phyloP scores from a whole-genome alignment of 148 eudicot species.

The Amaranthus hypochondriacus region DNA sequence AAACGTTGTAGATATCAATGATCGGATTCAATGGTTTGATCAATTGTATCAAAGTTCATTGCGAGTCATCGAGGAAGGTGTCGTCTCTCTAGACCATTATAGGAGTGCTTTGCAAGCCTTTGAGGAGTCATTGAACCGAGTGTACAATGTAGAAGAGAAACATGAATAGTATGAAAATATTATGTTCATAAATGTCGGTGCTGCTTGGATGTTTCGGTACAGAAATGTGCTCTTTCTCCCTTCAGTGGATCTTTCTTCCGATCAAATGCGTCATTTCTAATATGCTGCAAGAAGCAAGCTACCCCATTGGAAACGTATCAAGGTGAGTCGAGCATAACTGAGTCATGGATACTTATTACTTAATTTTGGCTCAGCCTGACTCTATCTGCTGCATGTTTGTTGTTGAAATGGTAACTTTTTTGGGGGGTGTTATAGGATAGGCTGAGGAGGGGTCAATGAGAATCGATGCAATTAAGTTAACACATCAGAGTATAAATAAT shows the following conservation, averaged over 20 bases:
- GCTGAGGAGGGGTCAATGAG: no score
- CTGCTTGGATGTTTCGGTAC: slow-evolving; percentile 10
- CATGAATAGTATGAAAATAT: slow-evolving; percentile 19
- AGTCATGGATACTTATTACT: no score
- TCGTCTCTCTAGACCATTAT: slow-evolving; percentile 64
- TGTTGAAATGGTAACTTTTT: neutral
- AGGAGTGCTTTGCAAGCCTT: slow-evolving; percentile 59
- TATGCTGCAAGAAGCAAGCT: neutral
- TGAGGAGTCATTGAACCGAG: slow-evolving; percentile 59
- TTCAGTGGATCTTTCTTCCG: neutral
- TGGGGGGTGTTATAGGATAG: no score
- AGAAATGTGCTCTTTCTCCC: neutral
- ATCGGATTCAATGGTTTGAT: slow-evolving; percentile 39
- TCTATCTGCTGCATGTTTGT: no score
- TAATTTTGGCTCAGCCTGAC: no score
- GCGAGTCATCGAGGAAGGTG: slow-evolving; percentile 80
- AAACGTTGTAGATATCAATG: slow-evolving; percentile 29
- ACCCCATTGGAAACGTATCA: neutral
- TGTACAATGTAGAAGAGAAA: slow-evolving; percentile 50
- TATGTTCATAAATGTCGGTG: neutral
- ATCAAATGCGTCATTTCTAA: neutral
- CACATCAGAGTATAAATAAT: neutral
- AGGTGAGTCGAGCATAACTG: neutral
- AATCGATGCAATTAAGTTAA: no score
- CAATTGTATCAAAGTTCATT: slow-evolving; percentile 63